A percentile compares a stretch with the other conserved stretches of the same genome.
Conservation (phyloP, 192 early-diverging fungal genomes). For the Coemansia sp. region DNA sequence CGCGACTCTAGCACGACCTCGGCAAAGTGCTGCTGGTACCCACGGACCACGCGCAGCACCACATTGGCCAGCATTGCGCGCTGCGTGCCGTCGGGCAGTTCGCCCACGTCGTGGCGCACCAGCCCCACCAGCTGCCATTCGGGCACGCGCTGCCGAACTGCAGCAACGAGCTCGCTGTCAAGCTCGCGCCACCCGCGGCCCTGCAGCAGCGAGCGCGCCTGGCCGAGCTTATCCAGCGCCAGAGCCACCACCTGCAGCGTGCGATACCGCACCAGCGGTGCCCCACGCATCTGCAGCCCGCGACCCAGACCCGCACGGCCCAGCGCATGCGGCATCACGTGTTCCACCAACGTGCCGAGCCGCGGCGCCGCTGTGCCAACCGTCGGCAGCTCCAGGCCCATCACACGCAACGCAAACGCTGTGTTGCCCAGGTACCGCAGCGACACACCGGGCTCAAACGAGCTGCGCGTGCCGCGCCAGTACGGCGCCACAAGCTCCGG, state of each 20-base stretch:
- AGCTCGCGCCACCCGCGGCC: constrained; percentile 21
- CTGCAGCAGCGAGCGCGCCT: constrained; percentile 23
- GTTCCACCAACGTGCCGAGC: constrained; percentile 43
- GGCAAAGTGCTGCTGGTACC: constrained; percentile 41
- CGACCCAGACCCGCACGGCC: constrained; percentile 21
- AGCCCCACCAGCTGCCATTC: constrained; percentile 29
- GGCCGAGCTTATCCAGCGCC: constrained; percentile 37
- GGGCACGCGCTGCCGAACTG: constrained; percentile 40
- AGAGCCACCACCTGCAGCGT: constrained; percentile 32
- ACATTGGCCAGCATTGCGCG: constrained; percentile 25
- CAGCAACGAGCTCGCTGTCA: constrained; percentile 32
- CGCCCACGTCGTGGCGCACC: constrained; percentile 19
- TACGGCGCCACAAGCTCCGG: constrained; percentile 52
- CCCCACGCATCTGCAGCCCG: constrained; percentile 20
- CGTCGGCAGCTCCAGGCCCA: constrained; percentile 32
- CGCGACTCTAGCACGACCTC: constrained; percentile 25
- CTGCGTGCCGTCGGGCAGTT: neutral
- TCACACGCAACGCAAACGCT: constrained; percentile 35
- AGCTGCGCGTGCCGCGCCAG: constrained; percentile 34
- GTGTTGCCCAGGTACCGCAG: constrained; percentile 38
- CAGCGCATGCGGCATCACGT: constrained; percentile 29
- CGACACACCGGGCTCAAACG: constrained; percentile 47
- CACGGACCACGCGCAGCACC: constrained; percentile 40
- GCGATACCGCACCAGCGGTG: constrained; percentile 43
- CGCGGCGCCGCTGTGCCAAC: constrained; percentile 15